A percentile compares a stretch with the other conserved stretches of the same genome.
phyloP scores from a whole-genome alignment of 257 asterid species.

The Solanum sitiens region DNA sequence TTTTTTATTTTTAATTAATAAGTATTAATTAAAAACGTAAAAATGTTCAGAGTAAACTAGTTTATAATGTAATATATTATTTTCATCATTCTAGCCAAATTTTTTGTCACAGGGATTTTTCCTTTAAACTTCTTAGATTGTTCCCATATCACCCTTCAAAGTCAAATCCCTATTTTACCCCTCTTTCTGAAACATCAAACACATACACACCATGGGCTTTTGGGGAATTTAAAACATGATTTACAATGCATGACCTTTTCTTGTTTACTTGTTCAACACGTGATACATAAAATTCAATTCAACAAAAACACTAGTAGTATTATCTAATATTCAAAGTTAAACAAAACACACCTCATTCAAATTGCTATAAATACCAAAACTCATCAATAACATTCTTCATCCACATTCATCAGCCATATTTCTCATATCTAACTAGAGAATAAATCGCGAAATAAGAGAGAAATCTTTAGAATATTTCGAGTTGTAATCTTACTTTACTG shows the following conservation, averaged over 20 bases:
- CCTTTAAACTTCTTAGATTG: neutral
- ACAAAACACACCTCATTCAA: neutral
- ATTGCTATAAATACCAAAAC: neutral
- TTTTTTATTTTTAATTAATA: too few relatives aligned
- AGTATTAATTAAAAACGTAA: too few relatives aligned
- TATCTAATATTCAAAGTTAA: neutral
- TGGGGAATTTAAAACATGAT: neutral
- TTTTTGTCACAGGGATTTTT: too few relatives aligned
- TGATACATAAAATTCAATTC: neutral
- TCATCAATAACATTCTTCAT: neutral
- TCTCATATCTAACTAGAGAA: too few relatives aligned
- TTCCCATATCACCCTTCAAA: neutral
- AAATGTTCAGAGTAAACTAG: too few relatives aligned
- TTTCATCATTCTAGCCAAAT: too few relatives aligned
- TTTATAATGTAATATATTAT: too few relatives aligned
- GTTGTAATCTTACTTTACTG: neutral
- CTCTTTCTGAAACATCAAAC: neutral
- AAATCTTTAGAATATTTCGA: neutral
- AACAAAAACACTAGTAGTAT: neutral
- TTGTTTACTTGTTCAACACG: neutral
- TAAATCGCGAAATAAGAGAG: neutral
- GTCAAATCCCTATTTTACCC: neutral
- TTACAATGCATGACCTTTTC: neutral
- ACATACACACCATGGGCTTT: neutral
- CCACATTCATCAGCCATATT: neutral